phyloP scores from a whole-genome alignment of 2,329 filamentous ascomycete genomes.

The Cucurbitaria berberidis region DNA sequence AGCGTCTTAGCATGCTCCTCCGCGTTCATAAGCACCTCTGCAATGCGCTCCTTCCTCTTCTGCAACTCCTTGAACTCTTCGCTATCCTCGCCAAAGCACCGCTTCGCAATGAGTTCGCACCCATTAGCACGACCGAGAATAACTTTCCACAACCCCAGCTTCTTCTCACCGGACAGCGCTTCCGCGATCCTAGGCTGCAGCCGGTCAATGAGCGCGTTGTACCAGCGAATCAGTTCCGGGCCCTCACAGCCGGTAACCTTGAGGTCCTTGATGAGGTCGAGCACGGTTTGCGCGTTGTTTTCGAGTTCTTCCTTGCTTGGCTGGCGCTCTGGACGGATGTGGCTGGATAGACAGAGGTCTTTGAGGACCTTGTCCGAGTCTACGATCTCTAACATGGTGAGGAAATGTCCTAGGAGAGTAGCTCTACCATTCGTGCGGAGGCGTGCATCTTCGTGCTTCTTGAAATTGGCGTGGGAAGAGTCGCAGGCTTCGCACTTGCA shows the following conservation, averaged over 20 bases:
- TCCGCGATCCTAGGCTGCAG: conserved; percentile 6
- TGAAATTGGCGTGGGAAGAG: background rate
- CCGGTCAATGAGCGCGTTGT: conserved; percentile 15
- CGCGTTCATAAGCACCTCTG: background rate
- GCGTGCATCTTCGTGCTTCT: conserved; percentile 8
- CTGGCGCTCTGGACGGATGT: background rate
- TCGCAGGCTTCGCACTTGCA: conserved; percentile 21
- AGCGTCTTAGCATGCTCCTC: background rate
- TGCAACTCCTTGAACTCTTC: background rate
- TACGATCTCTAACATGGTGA: background rate
- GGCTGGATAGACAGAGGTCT: background rate
- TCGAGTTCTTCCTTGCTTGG: background rate
- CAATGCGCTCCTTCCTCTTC: background rate
- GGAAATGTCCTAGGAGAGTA: background rate
- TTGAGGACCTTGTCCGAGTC: background rate
- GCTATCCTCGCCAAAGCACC: conserved; percentile 11
- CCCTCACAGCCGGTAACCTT: conserved; percentile 4
- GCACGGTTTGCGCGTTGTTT: background rate
- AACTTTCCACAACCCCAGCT: background rate
- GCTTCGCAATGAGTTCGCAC: background rate
- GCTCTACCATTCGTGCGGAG: background rate
- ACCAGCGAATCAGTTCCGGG: conserved; percentile 16
- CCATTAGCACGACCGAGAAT: background rate
- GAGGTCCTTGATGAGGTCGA: conserved; percentile 10
- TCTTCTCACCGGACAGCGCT: background rate